phyloP scores from a whole-genome alignment of 2,329 filamentous ascomycete genomes.

The Fusarium acutatum region DNA sequence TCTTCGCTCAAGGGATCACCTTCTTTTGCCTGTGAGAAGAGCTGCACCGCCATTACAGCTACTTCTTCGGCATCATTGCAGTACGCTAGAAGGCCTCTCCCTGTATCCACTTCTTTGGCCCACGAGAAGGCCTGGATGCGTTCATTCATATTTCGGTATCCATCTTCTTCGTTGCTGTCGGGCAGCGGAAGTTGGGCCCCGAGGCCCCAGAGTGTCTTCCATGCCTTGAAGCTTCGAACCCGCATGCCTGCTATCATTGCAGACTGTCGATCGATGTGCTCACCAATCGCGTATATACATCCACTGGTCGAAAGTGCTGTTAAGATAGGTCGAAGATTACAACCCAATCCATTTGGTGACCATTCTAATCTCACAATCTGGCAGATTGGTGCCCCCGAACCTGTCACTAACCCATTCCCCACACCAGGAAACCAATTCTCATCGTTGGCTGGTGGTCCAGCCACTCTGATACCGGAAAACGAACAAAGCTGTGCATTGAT shows the following conservation, averaged over 20 bases:
- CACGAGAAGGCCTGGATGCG: conserved; percentile 63
- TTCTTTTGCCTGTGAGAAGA: conserved; percentile 40
- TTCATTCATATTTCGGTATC: conserved; percentile 52
- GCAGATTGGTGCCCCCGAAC: conserved; percentile 60
- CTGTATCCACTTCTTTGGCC: conserved; percentile 54
- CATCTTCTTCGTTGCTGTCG: conserved; percentile 44
- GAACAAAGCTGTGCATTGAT: conserved; percentile 57
- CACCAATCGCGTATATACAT: conserved; percentile 60
- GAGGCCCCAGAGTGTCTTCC: conserved; percentile 65
- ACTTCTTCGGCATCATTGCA: conserved; percentile 60
- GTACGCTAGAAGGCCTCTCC: conserved; percentile 60
- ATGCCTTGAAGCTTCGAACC: conserved; percentile 55
- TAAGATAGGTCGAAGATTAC: conserved; percentile 61
- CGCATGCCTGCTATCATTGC: conserved; percentile 44
- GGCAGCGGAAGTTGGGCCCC: conserved; percentile 62
- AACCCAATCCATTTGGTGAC: conserved; percentile 67
- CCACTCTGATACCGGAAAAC: conserved; percentile 48
- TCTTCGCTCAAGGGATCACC: conserved; percentile 39
- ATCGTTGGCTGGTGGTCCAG: conserved; percentile 34
- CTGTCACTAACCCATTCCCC: conserved; percentile 56
- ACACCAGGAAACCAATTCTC: conserved; percentile 52
- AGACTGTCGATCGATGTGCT: conserved; percentile 48
- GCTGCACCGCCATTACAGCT: conserved; percentile 60
- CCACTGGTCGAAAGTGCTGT: conserved; percentile 61
- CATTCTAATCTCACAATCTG: conserved; percentile 64